Conservation (phyloP, 2,329 filamentous ascomycete genomes). For the Monosporascus sp. region DNA sequence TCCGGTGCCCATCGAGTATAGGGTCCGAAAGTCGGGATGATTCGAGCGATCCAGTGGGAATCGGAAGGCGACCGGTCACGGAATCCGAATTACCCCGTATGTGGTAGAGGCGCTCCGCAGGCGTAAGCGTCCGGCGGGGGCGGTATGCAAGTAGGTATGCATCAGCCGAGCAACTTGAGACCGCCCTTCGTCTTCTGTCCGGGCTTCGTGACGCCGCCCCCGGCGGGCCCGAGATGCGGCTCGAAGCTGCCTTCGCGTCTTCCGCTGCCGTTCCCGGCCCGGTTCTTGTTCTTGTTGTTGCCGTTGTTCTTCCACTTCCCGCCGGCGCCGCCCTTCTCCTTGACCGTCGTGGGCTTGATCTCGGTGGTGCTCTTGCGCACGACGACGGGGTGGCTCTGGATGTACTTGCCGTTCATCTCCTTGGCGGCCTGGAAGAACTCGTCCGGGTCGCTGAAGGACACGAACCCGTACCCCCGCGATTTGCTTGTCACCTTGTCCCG, state of each 20-base stretch:
- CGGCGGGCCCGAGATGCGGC: slow-evolving; percentile 44
- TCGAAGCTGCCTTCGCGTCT: slow-evolving; percentile 35
- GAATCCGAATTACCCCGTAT: too few species aligned
- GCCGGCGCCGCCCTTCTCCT: slow-evolving; percentile 39
- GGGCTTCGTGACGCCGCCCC: slow-evolving; percentile 53
- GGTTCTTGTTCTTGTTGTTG: slow-evolving; percentile 29
- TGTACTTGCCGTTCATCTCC: slow-evolving; percentile 99
- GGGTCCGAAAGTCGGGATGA: too few species aligned
- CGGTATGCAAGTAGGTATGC: too few species aligned
- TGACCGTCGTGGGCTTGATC: slow-evolving; percentile 70
- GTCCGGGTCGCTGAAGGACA: slow-evolving; percentile 91
- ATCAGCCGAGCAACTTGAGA: slow-evolving; percentile 53
- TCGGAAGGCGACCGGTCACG: too few species aligned
- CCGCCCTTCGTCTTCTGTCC: slow-evolving; percentile 65
- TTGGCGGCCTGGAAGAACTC: slow-evolving; percentile 95
- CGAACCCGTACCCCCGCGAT: slow-evolving; percentile 93
- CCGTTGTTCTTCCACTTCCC: slow-evolving; percentile 23
- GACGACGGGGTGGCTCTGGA: slow-evolving; percentile 89
- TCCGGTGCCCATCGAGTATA: too few species aligned
- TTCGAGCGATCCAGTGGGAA: too few species aligned
- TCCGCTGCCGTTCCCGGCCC: slow-evolving; percentile 27
- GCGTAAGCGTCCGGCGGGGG: too few species aligned
- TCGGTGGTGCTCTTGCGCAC: slow-evolving; percentile 88
- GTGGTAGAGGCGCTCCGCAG: too few species aligned
- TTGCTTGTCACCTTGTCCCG: slow-evolving; percentile 95